Percentiles rank a stretch among this genome's conserved stretches.
phyloP scores from a whole-genome alignment of 768 basidiomycete species.

The Naganishia antarctica region DNA sequence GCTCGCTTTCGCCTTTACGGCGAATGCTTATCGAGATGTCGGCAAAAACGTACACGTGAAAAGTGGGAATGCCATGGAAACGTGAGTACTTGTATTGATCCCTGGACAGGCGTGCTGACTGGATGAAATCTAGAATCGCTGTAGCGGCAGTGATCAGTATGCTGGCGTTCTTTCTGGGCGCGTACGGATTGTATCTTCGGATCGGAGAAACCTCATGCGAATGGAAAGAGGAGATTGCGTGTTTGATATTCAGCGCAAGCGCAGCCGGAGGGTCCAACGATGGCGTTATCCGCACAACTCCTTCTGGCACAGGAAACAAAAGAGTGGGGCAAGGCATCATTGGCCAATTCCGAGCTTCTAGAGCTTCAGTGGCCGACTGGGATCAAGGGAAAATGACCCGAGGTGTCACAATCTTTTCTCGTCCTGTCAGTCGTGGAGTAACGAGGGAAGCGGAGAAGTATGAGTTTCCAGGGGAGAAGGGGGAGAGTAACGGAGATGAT shows the following conservation, averaged over 20 bases:
- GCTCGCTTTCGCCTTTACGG: constrained; percentile 42
- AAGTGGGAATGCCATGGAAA: constrained; percentile 45
- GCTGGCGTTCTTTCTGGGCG: constrained; percentile 15
- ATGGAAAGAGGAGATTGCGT: constrained; percentile 24
- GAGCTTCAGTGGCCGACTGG: constrained; percentile 8
- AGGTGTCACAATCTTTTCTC: constrained; percentile 10
- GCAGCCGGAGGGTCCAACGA: neutral
- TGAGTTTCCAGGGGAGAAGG: neutral
- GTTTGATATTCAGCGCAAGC: neutral
- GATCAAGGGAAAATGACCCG: constrained; percentile 1
- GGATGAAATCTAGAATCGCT: constrained; percentile 11
- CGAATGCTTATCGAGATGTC: constrained; percentile 34
- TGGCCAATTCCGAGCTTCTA: constrained; percentile 28
- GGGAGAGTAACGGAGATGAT: neutral
- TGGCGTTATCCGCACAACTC: neutral
- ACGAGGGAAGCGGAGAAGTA: neutral
- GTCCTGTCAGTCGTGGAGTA: neutral
- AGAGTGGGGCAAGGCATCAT: constrained; percentile 22
- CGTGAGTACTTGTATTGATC: constrained; percentile 31
- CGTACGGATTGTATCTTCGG: constrained; percentile 22
- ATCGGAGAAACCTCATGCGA: constrained; percentile 23
- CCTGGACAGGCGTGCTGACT: neutral
- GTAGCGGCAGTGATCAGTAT: constrained; percentile 26
- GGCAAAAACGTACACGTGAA: constrained; percentile 33
- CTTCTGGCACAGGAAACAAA: constrained; percentile 4